These are phyloP conservation scores for Thozetella sp. DNA, from an alignment of 495 filamentous ascomycete genomes.

Conservation along the genomic window DNA sequence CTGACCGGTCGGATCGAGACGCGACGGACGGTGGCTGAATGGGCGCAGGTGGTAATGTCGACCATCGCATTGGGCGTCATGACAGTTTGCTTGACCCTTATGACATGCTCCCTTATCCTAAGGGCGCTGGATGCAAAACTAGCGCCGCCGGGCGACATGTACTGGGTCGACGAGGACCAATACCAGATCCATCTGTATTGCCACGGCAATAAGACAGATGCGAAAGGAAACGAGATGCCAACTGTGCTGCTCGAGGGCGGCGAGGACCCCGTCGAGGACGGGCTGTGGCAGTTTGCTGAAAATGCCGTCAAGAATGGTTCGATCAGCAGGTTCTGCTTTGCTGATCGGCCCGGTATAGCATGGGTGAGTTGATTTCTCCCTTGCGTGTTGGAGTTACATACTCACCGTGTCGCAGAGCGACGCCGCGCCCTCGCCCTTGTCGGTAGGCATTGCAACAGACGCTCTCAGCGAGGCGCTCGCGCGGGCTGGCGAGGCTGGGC, in stretches of 20 bases:
- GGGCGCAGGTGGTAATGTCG: conserved; percentile 79
- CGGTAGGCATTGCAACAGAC: conserved; percentile 86
- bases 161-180: conserved; percentile 76
- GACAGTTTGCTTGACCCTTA: conserved; percentile 65
- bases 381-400: conserved; percentile 1
- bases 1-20: conserved; percentile 90
- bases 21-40: conserved; percentile 78
- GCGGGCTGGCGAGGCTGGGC: conserved; percentile 77
- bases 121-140: conserved; percentile 76
- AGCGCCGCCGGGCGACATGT: conserved; percentile 67
- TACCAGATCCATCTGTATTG: conserved; percentile 89
- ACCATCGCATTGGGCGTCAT: conserved; percentile 69
- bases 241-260: conserved; percentile 87
- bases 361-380: conserved; percentile 55
- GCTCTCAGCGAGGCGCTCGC: conserved; percentile 83
- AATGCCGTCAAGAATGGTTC: conserved; percentile 69
- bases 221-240: conserved; percentile 48
- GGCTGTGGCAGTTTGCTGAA: conserved; percentile 71
- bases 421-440: conserved; percentile 90
- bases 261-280: conserved; percentile 73
- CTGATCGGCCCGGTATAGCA: conserved; percentile 86
- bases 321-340: conserved; percentile 90
- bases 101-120: conserved; percentile 77
- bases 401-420: conserved; percentile 53
- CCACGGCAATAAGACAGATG: conserved; percentile 62